Conservation (phyloP, 306 rosid genomes). For the Sicyos edulis region DNA sequence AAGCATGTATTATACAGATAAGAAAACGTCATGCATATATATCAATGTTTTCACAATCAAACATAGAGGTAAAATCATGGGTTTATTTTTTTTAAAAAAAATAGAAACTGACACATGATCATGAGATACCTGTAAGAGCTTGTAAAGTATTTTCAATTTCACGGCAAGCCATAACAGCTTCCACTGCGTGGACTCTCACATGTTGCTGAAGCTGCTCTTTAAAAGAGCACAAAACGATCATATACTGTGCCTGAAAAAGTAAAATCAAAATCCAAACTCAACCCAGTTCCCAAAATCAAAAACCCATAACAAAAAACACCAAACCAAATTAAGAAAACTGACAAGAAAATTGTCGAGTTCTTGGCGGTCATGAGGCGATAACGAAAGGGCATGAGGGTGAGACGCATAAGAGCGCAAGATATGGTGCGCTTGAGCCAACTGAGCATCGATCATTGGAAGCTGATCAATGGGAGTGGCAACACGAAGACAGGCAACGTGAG, state of each 20-base stretch:
- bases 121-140: slow-evolving; percentile 68
- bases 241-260: slow-evolving; percentile 60
- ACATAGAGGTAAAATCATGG: background rate
- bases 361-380: slow-evolving; percentile 79
- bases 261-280: background rate
- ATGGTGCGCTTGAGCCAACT: slow-evolving; percentile 81
- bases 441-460: slow-evolving; percentile 82
- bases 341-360: slow-evolving; percentile 73
- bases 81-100: background rate
- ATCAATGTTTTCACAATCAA: background rate
- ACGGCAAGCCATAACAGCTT: slow-evolving; percentile 99
- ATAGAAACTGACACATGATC: too few species aligned
- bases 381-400: slow-evolving; percentile 44
- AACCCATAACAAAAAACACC: background rate
- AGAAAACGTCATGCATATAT: background rate
- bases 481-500: slow-evolving; percentile 80
- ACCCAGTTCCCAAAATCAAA: background rate
- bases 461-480: slow-evolving; percentile 98
- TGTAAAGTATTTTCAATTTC: slow-evolving; percentile 91
- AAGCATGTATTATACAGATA: background rate
- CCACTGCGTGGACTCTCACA: slow-evolving; percentile 95
- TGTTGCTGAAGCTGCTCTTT: slow-evolving; percentile 98
- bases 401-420: slow-evolving; percentile 67
- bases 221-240: slow-evolving; percentile 69
- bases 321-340: background rate